phyloP scores from a whole-genome alignment of 2,329 filamentous ascomycete genomes.

The Xylariaceae sp. region DNA sequence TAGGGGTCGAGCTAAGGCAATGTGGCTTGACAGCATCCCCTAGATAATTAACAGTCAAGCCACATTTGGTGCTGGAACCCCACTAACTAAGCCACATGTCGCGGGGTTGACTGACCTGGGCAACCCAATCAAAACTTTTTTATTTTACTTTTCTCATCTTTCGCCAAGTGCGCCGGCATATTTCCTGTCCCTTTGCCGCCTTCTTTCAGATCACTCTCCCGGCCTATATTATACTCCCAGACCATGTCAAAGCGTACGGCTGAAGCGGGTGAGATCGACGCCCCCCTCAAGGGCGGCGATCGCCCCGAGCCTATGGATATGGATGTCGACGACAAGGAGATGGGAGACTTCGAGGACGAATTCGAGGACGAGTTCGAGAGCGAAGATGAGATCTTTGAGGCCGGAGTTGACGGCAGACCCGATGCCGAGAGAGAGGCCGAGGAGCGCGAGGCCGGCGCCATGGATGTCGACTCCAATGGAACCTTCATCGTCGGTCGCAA shows the following conservation, averaged over 20 bases:
- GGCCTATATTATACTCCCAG: neutral
- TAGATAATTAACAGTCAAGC: neutral
- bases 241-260: constrained; percentile 59
- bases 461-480: constrained; percentile 79
- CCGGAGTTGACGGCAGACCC: constrained; percentile 86
- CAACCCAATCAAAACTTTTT: constrained; percentile 26
- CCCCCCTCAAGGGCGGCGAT: constrained; percentile 56
- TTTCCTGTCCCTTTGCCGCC: neutral
- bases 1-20: neutral
- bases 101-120: constrained; percentile 26
- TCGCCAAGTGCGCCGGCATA: neutral
- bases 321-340: constrained; percentile 60
- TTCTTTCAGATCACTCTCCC: neutral
- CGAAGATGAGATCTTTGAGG: constrained; percentile 86
- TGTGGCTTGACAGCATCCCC: neutral
- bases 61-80: neutral
- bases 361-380: constrained; percentile 90
- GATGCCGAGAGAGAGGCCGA: constrained; percentile 91
- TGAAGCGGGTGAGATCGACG: constrained; percentile 44
- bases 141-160: constrained; percentile 5
- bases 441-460: constrained; percentile 69
- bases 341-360: constrained; percentile 90
- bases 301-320: constrained; percentile 63
- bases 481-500: constrained; percentile 95
- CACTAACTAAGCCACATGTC: constrained; percentile 19